Conservation (phyloP, 192 early-diverging fungal genomes). For the Podila verticillata region DNA sequence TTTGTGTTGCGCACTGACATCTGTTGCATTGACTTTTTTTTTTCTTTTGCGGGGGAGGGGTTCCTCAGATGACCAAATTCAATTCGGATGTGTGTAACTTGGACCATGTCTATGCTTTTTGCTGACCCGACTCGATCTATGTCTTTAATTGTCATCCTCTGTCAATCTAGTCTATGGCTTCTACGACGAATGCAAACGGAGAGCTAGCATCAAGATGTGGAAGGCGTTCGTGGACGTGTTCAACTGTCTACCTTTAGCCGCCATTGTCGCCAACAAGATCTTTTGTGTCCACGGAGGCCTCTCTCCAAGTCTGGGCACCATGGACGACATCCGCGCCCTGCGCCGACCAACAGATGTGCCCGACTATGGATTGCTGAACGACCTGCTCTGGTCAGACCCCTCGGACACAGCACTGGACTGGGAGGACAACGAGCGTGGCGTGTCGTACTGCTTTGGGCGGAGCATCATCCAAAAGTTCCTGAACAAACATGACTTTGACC, state of each 20-base stretch:
- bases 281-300: slow-evolving; percentile 97
- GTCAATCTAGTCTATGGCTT: slow-evolving; percentile 85
- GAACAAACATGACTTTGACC: slow-evolving; percentile 86
- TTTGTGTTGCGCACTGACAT: too few relatives aligned
- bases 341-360: slow-evolving; percentile 90
- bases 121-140: too few relatives aligned
- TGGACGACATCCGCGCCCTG: slow-evolving; percentile 89
- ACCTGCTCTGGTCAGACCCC: slow-evolving; percentile 94
- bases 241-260: slow-evolving; percentile 92
- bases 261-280: slow-evolving; percentile 91
- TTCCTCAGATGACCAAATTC: too few relatives aligned
- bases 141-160: not conserved
- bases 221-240: slow-evolving; percentile 93
- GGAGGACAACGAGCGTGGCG: slow-evolving; percentile 97
- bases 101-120: too few relatives aligned
- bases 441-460: slow-evolving; percentile 93
- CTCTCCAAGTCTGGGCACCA: slow-evolving; percentile 77
- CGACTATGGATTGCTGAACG: slow-evolving; percentile 91
- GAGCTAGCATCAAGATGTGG: slow-evolving; percentile 90
- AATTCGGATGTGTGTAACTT: too few relatives aligned
- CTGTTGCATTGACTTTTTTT: too few relatives aligned
- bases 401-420: slow-evolving; percentile 80
- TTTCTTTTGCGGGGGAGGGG: too few relatives aligned
- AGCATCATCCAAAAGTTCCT: slow-evolving; percentile 87
- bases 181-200: slow-evolving; percentile 96